Evolutionary conservation across 495 filamentous ascomycete species (phyloP).

Genomic region (Neohortaea acidophila): DNA sequence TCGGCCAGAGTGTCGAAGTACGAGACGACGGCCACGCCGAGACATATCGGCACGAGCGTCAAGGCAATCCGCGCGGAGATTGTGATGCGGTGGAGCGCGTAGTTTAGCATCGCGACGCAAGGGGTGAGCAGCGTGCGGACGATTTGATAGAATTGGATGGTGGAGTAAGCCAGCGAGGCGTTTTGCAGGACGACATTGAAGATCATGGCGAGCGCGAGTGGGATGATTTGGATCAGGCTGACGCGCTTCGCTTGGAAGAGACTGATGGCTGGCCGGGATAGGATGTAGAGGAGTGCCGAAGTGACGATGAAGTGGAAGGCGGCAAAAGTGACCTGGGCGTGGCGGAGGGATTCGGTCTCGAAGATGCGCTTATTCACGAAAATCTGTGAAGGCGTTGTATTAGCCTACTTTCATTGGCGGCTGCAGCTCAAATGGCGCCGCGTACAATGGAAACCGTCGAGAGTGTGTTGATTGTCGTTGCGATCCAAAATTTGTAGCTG

Average conservation of each 20-base stretch:
- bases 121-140: conserved; percentile 58
- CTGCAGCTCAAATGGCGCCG: background rate
- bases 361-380: conserved; percentile 69
- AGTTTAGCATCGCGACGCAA: conserved; percentile 51
- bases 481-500: background rate
- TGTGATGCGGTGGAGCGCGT: conserved; percentile 43
- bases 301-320: conserved; percentile 51
- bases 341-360: conserved; percentile 46
- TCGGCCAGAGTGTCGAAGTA: conserved; percentile 52
- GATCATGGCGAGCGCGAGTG: conserved; percentile 50
- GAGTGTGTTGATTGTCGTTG: conserved; percentile 2
- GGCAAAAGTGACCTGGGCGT: conserved; percentile 54
- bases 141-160: conserved; percentile 62
- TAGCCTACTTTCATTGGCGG: conserved; percentile 2
- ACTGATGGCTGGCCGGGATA: conserved; percentile 45
- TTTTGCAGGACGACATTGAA: conserved; percentile 64
- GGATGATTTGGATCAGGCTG: conserved; percentile 43
- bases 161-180: conserved; percentile 52
- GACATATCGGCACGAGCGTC: conserved; percentile 48
- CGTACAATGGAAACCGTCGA: conserved; percentile 8
- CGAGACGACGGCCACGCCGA: conserved; percentile 52
- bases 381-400: conserved; percentile 34
- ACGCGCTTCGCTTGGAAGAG: conserved; percentile 46
- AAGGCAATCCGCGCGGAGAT: conserved; percentile 40
- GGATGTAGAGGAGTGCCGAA: conserved; percentile 28